Base-by-base conservation (phyloP, 1,139 yeast genomes). In the Meyerozyma athensensis region DNA sequence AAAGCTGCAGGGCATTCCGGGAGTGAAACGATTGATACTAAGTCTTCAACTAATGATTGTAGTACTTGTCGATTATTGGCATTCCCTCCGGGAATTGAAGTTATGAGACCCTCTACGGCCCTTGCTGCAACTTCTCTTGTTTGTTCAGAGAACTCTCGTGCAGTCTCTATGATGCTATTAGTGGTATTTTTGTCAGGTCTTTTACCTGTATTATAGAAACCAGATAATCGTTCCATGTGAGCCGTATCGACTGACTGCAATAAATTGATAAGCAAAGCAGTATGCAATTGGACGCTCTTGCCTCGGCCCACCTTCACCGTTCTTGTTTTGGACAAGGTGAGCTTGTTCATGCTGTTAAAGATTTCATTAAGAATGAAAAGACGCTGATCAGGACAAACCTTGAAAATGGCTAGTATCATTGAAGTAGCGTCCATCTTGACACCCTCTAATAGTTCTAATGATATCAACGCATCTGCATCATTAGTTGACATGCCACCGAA, bases 1-100 rank as follows among this genome's bases (percentile, higher is more conserved):
- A 77, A 85, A 0, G 80, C 65, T 0, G 76, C 75, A 0, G 86
- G 68, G 77, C 82, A 84, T 40, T 78, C 81, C 0, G 87, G 85
- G 12, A 55, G 57, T 3, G 62, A 53, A 3, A 82, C 49, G 38
- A 82, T 58, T 0, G 50, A 46, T 5, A 77, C 43, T 22, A 85
- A 58, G 48, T 86, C 95, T 30, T 73, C 75, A 2, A 80, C 48
- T 21, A 81, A 62, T 9, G 68, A 48, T 28, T 80, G 84, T 30
- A 83, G 52, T 0, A 68, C 49, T 20, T 56, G 61, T 33, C 69
- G 73, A 19, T 55, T 58, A 5, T 47, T 42, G 8, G 34, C 26
- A 4, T 19, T 16, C 1, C 46, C 30, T 14, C 19, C 21, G 16
- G 23, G 19, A 12, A 22, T 22, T 7, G 38, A 31, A 7, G 22